Conservation (phyloP, 1,284 basidiomycete species). For the Vanrija humicola region DNA sequence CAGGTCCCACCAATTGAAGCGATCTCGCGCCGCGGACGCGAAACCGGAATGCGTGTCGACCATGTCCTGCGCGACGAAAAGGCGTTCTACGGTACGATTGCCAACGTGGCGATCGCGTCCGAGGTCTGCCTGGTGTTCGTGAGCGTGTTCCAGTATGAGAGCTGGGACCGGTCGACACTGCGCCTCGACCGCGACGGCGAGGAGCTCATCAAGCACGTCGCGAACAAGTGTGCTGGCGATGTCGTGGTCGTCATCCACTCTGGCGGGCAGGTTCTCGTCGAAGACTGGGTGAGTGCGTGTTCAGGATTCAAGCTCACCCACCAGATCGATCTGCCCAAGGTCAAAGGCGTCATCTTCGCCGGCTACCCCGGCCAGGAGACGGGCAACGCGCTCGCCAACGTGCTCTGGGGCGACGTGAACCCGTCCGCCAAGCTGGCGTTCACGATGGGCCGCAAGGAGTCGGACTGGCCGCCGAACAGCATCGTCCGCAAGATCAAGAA, state of each 20-base stretch:
- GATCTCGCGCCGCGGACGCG: conserved; percentile 33
- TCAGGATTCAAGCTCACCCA: conserved; percentile 32
- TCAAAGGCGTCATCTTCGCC: conserved; percentile 67
- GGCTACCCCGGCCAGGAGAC: conserved; percentile 64
- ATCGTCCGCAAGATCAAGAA: conserved; percentile 38
- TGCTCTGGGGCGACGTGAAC: conserved; percentile 72
- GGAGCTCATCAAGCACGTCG: conserved; percentile 63
- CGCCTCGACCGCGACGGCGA: conserved; percentile 52
- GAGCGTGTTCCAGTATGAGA: conserved; percentile 46
- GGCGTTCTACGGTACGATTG: conserved; percentile 29
- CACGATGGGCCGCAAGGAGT: conserved; percentile 48
- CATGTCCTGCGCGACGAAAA: conserved; percentile 38
- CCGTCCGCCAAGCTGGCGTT: conserved; percentile 61
- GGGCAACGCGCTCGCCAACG: conserved; percentile 70
- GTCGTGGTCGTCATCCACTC: conserved; percentile 74
- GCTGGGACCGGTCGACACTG: conserved; percentile 47
- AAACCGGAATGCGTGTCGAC: conserved; percentile 34
- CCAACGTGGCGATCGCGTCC: conserved; percentile 32
- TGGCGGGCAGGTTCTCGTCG: conserved; percentile 46
- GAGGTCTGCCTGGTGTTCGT: conserved; percentile 52
- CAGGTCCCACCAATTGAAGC: conserved; percentile 45
- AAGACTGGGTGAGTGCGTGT: conserved; percentile 36
- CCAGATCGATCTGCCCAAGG: conserved; percentile 52
- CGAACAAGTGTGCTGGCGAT: conserved; percentile 62
- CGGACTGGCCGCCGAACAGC: conserved; percentile 49